Base-by-base conservation (phyloP, 2,329 filamentous ascomycete species). In the Pseudogymnoascus sp. region DNA sequence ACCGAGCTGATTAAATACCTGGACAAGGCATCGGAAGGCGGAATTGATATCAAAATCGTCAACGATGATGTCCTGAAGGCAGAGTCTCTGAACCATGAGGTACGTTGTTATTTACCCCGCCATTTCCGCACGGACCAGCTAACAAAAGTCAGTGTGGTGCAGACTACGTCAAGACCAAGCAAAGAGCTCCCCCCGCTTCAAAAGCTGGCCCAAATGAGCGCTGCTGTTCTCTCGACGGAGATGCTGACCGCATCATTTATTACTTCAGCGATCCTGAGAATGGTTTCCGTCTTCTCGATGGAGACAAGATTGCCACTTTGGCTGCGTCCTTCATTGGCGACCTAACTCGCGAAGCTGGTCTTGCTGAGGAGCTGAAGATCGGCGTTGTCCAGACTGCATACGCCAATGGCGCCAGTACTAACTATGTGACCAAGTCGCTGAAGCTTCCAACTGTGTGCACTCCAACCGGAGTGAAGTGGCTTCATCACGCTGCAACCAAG, bases 321-420 rank as follows among this genome's bases (percentile, higher is more conserved):
- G 91, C 91, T 11, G 95, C 95, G 44, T 91, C 90, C 1, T 99
- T 97, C 79, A 91, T 99, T 67, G 90, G 89, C 38, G 93, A 97
- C 68, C 88, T 97, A 34, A 86, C 92, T 61, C 86, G 87, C 63
- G 89, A 87, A 65, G 90, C 91, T 63, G 90, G 90, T 12, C 83
- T 99, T 31, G 82, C 86, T 59, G 84, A 89, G 28, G 88, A 93
- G 66, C 82, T 97, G 68, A 91, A 90, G 73, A 93, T 97, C 66
- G 95, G 93, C 64, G 91, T 99, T 62, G 89, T 99, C 11, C 95
- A 99, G 78, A 99, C 95, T 1, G 95, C 95, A 18, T 99, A 99
- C 74, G 95, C 95, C 75, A 99, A 99, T 75, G 95, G 95, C 60
- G 89, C 93, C 23, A 93, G 91, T 73, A 97, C 95, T 36, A 88